These are phyloP conservation scores for Microbotryomycetes sp. DNA, from an alignment of 1,284 basidiomycete species.

Conservation along the genomic window DNA sequence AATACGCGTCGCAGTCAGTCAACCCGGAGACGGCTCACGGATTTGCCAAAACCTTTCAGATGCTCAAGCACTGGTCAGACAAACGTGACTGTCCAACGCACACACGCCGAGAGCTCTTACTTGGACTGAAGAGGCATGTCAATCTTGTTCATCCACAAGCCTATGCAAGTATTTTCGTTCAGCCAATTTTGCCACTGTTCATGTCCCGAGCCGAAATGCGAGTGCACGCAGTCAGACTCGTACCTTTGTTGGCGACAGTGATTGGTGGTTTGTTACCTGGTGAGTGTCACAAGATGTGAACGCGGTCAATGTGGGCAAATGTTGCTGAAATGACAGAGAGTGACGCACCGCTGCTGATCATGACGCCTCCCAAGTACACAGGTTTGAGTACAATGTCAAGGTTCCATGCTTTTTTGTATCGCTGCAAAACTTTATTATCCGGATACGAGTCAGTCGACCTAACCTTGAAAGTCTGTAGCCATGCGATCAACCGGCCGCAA, in stretches of 20 bases:
- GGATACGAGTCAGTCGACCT: no score
- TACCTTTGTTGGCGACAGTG: slow-evolving; percentile 1
- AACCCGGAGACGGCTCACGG: neutral
- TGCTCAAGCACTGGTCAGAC: no score
- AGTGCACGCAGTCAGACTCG: neutral
- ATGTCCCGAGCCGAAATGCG: no score
- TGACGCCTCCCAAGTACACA: slow-evolving; percentile 6
- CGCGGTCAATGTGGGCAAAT: no score
- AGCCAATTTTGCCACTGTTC: neutral
- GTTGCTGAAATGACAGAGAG: no score
- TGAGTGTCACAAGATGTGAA: neutral
- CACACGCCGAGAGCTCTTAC: no score
- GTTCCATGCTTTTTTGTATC: slow-evolving; percentile 18
- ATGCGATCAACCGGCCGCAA: no score
- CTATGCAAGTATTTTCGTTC: neutral
- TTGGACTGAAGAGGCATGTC: slow-evolving; percentile 7
- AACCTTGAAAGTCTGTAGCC: no score
- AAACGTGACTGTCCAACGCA: no score
- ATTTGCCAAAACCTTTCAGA: no score
- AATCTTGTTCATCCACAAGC: slow-evolving; percentile 15
- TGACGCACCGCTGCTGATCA: neutral
- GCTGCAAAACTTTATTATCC: slow-evolving; percentile 12
- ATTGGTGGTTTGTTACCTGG: slow-evolving; percentile 20
- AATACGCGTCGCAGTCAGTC: neutral
- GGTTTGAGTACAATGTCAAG: slow-evolving; percentile 19